Conservation (phyloP, 1,139 yeast species). For the Zygosaccharomyces pseudobailii region DNA sequence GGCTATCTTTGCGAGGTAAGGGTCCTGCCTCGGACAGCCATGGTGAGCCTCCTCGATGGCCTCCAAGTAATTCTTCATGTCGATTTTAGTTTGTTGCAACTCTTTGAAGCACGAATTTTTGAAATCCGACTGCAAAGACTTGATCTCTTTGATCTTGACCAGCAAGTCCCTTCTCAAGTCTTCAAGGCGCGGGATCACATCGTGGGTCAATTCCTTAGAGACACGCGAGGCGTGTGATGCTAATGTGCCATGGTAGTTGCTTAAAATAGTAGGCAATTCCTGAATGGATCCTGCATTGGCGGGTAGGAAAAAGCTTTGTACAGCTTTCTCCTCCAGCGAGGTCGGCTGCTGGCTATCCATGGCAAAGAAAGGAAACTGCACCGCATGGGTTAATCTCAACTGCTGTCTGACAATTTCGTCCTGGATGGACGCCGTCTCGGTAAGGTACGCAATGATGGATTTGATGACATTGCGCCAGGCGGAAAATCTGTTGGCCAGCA, state of each 20-base stretch:
- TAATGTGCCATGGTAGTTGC: constrained; percentile 68
- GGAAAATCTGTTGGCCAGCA: constrained; percentile 73
- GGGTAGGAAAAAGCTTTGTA: constrained; percentile 45
- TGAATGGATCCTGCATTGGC: constrained; percentile 77
- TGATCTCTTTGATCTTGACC: constrained; percentile 83
- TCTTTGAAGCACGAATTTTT: constrained; percentile 70
- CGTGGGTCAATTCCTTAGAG: constrained; percentile 62
- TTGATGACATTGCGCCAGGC: constrained; percentile 83
- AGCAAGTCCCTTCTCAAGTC: constrained; percentile 77
- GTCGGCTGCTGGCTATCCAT: constrained; percentile 25
- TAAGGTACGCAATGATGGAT: constrained; percentile 67
- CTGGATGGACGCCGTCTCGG: constrained; percentile 77
- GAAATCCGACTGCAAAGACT: constrained; percentile 75
- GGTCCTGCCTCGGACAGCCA: constrained; percentile 50
- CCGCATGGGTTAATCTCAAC: constrained; percentile 73
- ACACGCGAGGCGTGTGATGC: constrained; percentile 63
- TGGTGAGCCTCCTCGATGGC: constrained; percentile 42
- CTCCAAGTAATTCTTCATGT: constrained; percentile 46
- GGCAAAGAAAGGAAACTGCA: constrained; percentile 49
- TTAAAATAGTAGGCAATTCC: constrained; percentile 71
- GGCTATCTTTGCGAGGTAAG: constrained; percentile 66
- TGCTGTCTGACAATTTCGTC: constrained; percentile 86
- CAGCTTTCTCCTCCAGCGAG: constrained; percentile 24
- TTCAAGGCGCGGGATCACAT: constrained; percentile 78
- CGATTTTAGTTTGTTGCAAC: constrained; percentile 54